Conservation (phyloP, 108 stramenopile genomes). For the Mayamaea pseudoterrestris region DNA sequence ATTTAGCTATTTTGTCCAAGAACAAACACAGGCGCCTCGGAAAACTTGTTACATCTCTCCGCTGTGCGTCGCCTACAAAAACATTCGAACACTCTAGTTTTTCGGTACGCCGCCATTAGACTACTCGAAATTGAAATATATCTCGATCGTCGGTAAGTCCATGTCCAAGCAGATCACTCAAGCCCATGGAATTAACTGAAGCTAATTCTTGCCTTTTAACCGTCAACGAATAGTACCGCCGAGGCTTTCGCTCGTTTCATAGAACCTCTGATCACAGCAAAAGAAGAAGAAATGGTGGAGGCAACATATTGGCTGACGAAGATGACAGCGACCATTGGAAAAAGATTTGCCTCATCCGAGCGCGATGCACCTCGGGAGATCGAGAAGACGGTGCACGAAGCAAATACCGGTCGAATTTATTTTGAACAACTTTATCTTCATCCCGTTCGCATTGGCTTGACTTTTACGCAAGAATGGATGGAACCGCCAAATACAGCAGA, state of each 20-base stretch:
- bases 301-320: conserved; percentile 14
- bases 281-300: conserved; percentile 25
- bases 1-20: conserved; percentile 34
- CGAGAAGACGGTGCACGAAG: conserved; percentile 35
- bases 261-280: conserved; percentile 24
- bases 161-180: not conserved
- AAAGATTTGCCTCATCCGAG: conserved; percentile 25
- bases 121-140: conserved; percentile 53
- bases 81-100: conserved; percentile 41
- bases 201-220: not conserved
- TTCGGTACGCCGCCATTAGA: conserved; percentile 61
- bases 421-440: conserved; percentile 63
- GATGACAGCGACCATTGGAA: conserved; percentile 39
- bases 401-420: conserved; percentile 60
- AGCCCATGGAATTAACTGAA: not conserved
- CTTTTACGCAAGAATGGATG: conserved; percentile 70
- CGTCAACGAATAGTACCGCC: conserved; percentile 34
- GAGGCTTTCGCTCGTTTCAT: conserved; percentile 56
- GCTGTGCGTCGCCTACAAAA: conserved; percentile 49
- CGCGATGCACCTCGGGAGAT: conserved; percentile 37
- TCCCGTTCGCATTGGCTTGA: conserved; percentile 58
- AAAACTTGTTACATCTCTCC: conserved; percentile 61
- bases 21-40: conserved; percentile 18
- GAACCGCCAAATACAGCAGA: conserved; percentile 37
- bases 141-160: conserved; percentile 48